Evolutionary conservation across 2,329 filamentous ascomycete genomes (phyloP), one percentile per base, ranked within the genome.

Genomic region (Aspergillus sp.): DNA sequence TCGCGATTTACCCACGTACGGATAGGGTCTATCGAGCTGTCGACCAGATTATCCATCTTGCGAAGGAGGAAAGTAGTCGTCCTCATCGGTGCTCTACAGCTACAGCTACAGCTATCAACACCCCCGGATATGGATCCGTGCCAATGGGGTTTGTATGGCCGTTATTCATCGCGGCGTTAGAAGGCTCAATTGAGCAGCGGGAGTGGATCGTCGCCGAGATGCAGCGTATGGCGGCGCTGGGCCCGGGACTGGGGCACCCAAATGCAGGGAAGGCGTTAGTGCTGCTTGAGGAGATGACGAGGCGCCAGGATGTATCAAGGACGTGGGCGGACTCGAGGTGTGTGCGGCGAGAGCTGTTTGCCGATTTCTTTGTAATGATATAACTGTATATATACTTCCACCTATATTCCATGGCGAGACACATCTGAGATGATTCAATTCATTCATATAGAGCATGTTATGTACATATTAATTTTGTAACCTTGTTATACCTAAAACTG

Each of bases 1-100:
- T 74, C 52, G 70, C 70, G 15, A 74, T 74, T 13, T 74, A 74
- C 38, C 71, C 71, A 3, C 69, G 71, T 6, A 74, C 71, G 9
- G 71, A 73, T 47, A 66, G 69, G 1, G 71, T 74, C 43, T 69
- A 71, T 34, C 66, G 69, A 4, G 71, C 71, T 8, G 71, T 74
- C 4, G 66, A 71, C 41, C 64, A 71, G 52, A 74, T 74, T 39
- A 71, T 74, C n/a, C 67, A 71, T 36, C 60, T 74, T 22, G 70
- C 71, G 12, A 68, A 62, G 3, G 64, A 67, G 13, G 71, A 74
- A 42, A 41, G 15, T 12, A 15, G 20, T 5, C 26, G 41, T 11
- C 34, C 34, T 1, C 2, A 36, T n/a, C 34, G 34, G 13, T 13
- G 32, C 7, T 24, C 32, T 34, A 11, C 13, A 34, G 32, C 9